Evolutionary conservation across 2,329 filamentous ascomycete genomes (phyloP).

Genomic region (Magnaporthiopsis poae): DNA sequence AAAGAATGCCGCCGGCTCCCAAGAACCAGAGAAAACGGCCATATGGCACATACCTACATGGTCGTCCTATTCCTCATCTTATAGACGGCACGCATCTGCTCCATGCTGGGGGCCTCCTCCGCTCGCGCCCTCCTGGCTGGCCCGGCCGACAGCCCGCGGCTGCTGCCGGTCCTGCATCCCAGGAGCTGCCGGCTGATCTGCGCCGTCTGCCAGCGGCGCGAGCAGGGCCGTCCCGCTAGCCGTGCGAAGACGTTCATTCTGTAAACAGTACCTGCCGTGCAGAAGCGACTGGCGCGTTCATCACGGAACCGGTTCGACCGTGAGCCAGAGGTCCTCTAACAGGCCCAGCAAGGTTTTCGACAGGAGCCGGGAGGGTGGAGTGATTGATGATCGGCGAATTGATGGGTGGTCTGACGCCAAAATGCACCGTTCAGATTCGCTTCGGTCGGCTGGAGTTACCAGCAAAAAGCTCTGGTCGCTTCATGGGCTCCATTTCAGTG

Average conservation of each 20-base stretch:
- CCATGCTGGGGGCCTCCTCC: slow-evolving; percentile 44
- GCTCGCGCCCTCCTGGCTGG: slow-evolving; percentile 18
- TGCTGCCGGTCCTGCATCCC: slow-evolving; percentile 14
- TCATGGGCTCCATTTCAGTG: not conserved
- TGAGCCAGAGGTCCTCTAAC: not conserved
- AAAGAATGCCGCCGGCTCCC: not conserved
- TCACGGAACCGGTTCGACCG: not conserved
- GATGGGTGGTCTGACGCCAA: not conserved
- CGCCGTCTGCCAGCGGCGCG: not conserved
- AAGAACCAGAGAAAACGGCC: too few relatives aligned
- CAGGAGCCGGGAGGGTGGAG: not conserved
- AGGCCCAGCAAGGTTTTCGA: not conserved
- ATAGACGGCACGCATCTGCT: slow-evolving; percentile 54
- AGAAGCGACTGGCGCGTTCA: not conserved
- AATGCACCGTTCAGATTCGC: not conserved
- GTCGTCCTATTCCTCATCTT: slow-evolving; percentile 58
- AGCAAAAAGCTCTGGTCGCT: not conserved
- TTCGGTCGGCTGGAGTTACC: not conserved
- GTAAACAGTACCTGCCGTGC: not conserved
- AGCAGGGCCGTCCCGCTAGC: not conserved
- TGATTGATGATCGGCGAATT: not conserved
- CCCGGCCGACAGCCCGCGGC: slow-evolving; percentile 17
- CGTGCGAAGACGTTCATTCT: not conserved
- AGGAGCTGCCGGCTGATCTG: slow-evolving; percentile 6
- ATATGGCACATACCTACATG: slow-evolving; percentile 33